A percentile compares a stretch with the other conserved stretches of the same genome.
Conservation (phyloP, 148 eudicot genomes). For the Simmondsia chinensis region DNA sequence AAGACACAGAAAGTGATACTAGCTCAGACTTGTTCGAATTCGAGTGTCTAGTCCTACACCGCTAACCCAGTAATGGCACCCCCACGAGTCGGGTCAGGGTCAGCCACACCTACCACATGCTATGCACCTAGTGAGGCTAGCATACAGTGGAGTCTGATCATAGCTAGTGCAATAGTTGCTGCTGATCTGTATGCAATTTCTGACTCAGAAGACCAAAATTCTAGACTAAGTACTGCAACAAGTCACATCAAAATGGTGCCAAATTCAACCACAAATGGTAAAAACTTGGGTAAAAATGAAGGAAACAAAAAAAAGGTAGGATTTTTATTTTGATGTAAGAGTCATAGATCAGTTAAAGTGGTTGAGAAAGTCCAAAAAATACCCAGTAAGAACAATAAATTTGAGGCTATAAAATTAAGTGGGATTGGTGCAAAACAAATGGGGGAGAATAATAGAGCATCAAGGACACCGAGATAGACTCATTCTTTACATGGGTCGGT, state of each 20-base stretch:
- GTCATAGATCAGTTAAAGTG: conserved; percentile 58
- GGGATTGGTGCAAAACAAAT: conserved; percentile 17
- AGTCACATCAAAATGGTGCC: conserved; percentile 1
- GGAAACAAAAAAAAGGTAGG: conserved; percentile 20
- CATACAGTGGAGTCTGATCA: conserved; percentile 78
- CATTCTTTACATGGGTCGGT: conserved; percentile 12
- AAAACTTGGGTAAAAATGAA: background rate
- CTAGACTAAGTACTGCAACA: conserved; percentile 1
- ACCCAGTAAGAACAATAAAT: background rate
- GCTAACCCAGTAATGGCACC: conserved; percentile 25
- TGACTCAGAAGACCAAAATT: conserved; percentile 34
- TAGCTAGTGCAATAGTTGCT: conserved; percentile 73
- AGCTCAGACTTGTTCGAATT: conserved; percentile 70
- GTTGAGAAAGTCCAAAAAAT: conserved; percentile 31
- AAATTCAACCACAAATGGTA: conserved; percentile 1
- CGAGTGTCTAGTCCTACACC: conserved; percentile 35
- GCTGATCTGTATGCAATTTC: conserved; percentile 48
- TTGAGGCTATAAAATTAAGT: conserved; percentile 12
- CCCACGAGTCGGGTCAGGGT: conserved; percentile 10
- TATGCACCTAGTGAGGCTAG: conserved; percentile 86
- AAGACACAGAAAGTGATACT: conserved; percentile 41
- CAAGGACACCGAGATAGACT: conserved; percentile 3
- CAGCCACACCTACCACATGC: conserved; percentile 25
- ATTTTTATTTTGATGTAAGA: conserved; percentile 56
- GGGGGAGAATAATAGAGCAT: background rate